phyloP scores from a whole-genome alignment of 805 yeast species.

The Saccharomycopsis synnaedendra region DNA sequence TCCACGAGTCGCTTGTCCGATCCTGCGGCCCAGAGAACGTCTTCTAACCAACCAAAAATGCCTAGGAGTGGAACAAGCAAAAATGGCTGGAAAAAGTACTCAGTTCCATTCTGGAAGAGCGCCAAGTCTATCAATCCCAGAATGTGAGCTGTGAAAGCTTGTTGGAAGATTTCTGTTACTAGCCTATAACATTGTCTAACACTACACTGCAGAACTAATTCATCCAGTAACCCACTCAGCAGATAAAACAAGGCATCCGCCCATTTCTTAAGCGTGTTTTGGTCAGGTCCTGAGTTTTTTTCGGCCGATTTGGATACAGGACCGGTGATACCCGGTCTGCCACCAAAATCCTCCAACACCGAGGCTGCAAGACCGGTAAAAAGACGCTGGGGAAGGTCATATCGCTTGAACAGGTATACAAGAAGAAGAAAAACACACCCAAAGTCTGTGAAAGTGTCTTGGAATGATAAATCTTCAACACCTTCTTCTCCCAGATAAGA shows the following conservation, averaged over 20 bases:
- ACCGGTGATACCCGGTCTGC: neutral
- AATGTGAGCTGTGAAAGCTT: slow-evolving; percentile 52
- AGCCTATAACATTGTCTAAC: slow-evolving; percentile 57
- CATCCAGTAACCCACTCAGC: slow-evolving; percentile 78
- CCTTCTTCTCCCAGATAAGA: slow-evolving; percentile 23
- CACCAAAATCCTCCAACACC: slow-evolving; percentile 12
- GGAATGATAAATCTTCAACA: slow-evolving; percentile 48
- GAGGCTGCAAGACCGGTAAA: slow-evolving; percentile 15
- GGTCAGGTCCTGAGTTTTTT: neutral
- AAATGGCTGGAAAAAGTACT: slow-evolving; percentile 76
- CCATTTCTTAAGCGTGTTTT: slow-evolving; percentile 53
- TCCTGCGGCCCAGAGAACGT: slow-evolving; percentile 26
- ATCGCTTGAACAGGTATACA: slow-evolving; percentile 28
- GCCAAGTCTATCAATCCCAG: slow-evolving; percentile 45
- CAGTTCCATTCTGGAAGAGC: slow-evolving; percentile 65
- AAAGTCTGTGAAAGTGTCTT: slow-evolving; percentile 58
- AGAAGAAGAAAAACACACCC: slow-evolving; percentile 48
- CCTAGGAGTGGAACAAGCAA: slow-evolving; percentile 46
- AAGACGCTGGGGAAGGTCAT: slow-evolving; percentile 16
- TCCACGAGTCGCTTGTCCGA: slow-evolving; percentile 23
- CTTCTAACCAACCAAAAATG: slow-evolving; percentile 39
- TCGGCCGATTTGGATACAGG: neutral
- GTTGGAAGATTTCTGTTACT: slow-evolving; percentile 65
- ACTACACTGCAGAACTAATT: slow-evolving; percentile 53
- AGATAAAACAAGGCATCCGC: slow-evolving; percentile 64